Evolutionary conservation across 2,329 filamentous ascomycete species (phyloP).

Genomic region (Pseudocercospora musae): DNA sequence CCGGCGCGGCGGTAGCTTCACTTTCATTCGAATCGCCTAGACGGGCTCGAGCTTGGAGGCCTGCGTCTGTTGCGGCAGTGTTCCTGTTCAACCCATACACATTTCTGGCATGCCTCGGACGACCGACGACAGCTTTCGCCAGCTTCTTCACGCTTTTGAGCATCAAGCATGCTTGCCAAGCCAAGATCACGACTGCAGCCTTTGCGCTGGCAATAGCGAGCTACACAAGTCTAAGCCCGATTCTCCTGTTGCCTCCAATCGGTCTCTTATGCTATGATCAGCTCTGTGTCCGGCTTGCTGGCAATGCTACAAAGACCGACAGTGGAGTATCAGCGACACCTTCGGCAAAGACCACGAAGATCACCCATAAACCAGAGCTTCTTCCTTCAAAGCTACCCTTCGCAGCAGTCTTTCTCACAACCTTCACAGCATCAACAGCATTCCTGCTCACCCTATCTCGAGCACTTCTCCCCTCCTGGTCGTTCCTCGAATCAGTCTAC

Average conservation of each 20-base stretch:
- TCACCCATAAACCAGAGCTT: constrained; percentile 20
- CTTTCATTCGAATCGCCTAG: constrained; percentile 75
- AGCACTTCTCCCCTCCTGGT: constrained; percentile 75
- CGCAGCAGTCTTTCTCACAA: constrained; percentile 51
- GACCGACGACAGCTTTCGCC: constrained; percentile 84
- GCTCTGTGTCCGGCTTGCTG: constrained; percentile 18
- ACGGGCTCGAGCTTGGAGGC: constrained; percentile 69
- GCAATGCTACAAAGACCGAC: constrained; percentile 7
- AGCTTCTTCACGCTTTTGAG: constrained; percentile 84
- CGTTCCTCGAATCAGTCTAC: constrained; percentile 85
- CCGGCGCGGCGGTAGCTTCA: constrained; percentile 72
- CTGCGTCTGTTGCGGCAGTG: constrained; percentile 71
- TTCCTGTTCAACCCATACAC: constrained; percentile 96
- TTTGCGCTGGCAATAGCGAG: constrained; percentile 81
- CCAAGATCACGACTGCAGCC: constrained; percentile 69
- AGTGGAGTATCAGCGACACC: constrained; percentile 2
- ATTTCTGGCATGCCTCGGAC: constrained; percentile 82
- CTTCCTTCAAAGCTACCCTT: constrained; percentile 28
- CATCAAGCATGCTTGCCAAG: constrained; percentile 73
- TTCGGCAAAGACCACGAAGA: constrained; percentile 12
- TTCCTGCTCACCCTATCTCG: constrained; percentile 69
- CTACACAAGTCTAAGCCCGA: constrained; percentile 88
- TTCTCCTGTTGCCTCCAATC: constrained; percentile 79
- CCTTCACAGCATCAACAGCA: constrained; percentile 55
- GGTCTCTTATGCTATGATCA: constrained; percentile 74